Base-by-base conservation (phyloP, 164 flowering plant genomes). In the Liquidambar formosana region DNA sequence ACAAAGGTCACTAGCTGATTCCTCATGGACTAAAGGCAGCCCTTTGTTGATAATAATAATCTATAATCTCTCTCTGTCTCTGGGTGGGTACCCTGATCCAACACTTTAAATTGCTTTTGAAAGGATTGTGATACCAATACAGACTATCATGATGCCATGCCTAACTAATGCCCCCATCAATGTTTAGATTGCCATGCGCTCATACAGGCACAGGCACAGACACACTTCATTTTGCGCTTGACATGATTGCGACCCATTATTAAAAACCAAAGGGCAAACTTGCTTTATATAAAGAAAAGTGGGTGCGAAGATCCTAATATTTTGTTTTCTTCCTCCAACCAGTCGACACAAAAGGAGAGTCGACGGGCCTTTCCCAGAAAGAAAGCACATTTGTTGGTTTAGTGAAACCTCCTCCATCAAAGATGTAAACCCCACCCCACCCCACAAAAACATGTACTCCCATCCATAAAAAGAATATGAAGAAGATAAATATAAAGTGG, bases 181-280 rank as follows among this genome's bases (percentile, higher is more conserved):
- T 13, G 51, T 47, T 4, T 47, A 33, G 8, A 6, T 4, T 47
- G 51, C 11, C 51, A 47, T 47, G 51, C 51, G 51, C 51, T 49
- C n/a, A 13, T 49, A 49, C 6, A 33, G 41, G 41, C 41, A n/a
- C n/a, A 8, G 53, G 49, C 49, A 46, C 14, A 46, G 49, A 46
- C 49, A 46, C 12, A 16, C 13, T 46, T 46, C 49, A 46, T 12
- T 46, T 46, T 16, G 53, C n/a, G 15, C 53, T 1, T n/a, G 53
- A 49, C 53, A 49, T 49, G 53, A 49, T 49, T 49, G 53, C n/a
- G 53, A 49, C 53, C 53, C 53, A 49, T 49, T 49, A 49, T 49
- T 49, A 49, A 49, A 49, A 49, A 0, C 53, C 53, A 49, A 49
- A 49, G 53, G 53, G 53, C 53, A 49, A n/a, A 49, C n/a, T 49